These are phyloP conservation scores for Lipomyces spencermartinsiae DNA, from an alignment of 805 yeast species.

Conservation along the genomic window DNA sequence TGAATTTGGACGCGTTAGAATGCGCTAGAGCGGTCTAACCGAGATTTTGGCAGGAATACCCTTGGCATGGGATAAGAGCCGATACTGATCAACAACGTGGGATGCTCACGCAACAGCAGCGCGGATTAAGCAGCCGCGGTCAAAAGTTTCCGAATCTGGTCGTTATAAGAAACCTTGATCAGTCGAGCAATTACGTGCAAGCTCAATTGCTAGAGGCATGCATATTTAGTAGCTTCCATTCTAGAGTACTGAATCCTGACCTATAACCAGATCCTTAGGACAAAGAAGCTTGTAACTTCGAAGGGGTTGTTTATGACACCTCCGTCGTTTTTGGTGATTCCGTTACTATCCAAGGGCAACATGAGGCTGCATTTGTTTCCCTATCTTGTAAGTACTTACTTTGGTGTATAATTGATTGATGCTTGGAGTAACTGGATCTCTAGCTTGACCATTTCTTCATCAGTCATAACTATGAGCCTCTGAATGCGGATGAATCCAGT, in stretches of 20 bases:
- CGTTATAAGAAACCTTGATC: slow-evolving; percentile 28
- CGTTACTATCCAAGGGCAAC: slow-evolving; percentile 11
- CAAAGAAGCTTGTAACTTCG: slow-evolving; percentile 20
- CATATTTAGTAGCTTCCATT: not conserved
- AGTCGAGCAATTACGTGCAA: slow-evolving; percentile 32
- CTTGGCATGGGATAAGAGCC: slow-evolving; percentile 3
- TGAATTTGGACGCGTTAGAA: not conserved
- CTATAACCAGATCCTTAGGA: slow-evolving; percentile 22
- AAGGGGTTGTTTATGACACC: slow-evolving; percentile 24
- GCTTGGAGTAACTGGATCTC: not conserved
- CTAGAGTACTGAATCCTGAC: not conserved
- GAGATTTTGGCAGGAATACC: slow-evolving; percentile 10
- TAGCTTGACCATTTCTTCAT: slow-evolving; percentile 33
- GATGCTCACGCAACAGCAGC: not conserved
- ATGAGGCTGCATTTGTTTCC: slow-evolving; percentile 23
- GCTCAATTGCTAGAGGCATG: slow-evolving; percentile 34
- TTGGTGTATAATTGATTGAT: too few relatives aligned
- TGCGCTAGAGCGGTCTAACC: not conserved
- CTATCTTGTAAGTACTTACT: slow-evolving; percentile 25
- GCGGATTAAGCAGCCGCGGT: slow-evolving; percentile 1
- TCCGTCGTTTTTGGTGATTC: slow-evolving; percentile 28
- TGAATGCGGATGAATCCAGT: not conserved
- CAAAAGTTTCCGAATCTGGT: slow-evolving; percentile 25
- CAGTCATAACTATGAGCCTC: slow-evolving; percentile 31
- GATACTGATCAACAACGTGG: not conserved